Evolutionary conservation across 371 early-diverging fungal genomes (phyloP), one percentile per base, ranked within the genome.

Genomic region (Actinomucor elegans): DNA sequence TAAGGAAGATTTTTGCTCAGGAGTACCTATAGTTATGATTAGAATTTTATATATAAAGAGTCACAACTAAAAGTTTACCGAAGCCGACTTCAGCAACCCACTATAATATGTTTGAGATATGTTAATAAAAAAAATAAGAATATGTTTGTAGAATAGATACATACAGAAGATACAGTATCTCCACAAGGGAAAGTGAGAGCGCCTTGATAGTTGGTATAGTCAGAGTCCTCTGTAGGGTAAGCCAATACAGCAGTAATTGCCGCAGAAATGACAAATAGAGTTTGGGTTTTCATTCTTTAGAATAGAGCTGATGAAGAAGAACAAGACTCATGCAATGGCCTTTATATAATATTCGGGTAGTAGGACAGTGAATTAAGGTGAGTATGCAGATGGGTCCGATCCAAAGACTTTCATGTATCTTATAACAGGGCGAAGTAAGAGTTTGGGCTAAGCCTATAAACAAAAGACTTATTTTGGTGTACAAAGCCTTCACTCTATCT

Each of bases 21-120:
- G 47, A n/a, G 37, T 45, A 37, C 54, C 54, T 36, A 29, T 28
- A 21, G n/a, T n/a, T n/a, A 6, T 10, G 6, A 47, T n/a, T 24
- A 32, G 14, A 48, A 21, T 9, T 34, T n/a, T 21, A 20, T n/a
- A 0, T 10, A n/a, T 31, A 28, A 21, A 10, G 12, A 21, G 40
- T 38, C 20, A 2, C 7, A 4, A n/a, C n/a, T n/a, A n/a, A 10
- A 38, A 21, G 40, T 41, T 1, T 41, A 41, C 41, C 41, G 21
- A 41, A 24, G 4, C 15, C 41, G 26, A 41, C 26, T 5, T 41
- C 26, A n/a, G 41, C 41, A 24, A 41, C 41, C 41, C 41, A 41
- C 41, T 35, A 35, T 5, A 5, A 35, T 35, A 15, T 1, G 4
- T n/a, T 2, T 11, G 8, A 0, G 36, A 6, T 35, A 35, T 3